Evolutionary conservation across 352 stramenopile genomes (phyloP).

Genomic region (Phytophthora ohioensis): DNA sequence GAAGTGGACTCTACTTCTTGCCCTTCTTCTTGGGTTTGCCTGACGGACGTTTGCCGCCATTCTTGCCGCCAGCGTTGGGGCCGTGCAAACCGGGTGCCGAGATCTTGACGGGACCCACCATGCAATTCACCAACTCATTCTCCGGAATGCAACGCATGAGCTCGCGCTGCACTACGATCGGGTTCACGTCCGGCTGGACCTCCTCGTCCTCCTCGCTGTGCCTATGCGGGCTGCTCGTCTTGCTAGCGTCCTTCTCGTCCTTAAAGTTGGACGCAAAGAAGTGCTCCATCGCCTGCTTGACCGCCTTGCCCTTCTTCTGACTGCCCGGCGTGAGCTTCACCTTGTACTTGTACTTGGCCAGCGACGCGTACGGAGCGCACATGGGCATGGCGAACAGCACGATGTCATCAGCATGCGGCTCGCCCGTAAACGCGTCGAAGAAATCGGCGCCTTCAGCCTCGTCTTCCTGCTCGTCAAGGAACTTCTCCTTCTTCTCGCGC

Average conservation of each 20-base stretch:
- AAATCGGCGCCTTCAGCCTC: slow-evolving; percentile 82
- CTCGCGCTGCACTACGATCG: slow-evolving; percentile 80
- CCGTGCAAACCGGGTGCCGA: slow-evolving; percentile 73
- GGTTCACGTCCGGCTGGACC: slow-evolving; percentile 61
- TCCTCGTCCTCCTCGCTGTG: slow-evolving; percentile 41
- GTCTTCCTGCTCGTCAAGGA: slow-evolving; percentile 85
- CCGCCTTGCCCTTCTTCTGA: slow-evolving; percentile 93
- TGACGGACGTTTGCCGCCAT: slow-evolving; percentile 41
- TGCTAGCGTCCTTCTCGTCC: slow-evolving; percentile 64
- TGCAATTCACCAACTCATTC: slow-evolving; percentile 90
- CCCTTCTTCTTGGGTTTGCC: slow-evolving; percentile 48
- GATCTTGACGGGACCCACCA: slow-evolving; percentile 93
- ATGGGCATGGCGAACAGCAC: slow-evolving; percentile 92
- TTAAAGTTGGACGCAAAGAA: slow-evolving; percentile 80
- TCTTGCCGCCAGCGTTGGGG: slow-evolving; percentile 44
- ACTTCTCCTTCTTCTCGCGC: slow-evolving; percentile 87
- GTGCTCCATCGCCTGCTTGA: slow-evolving; percentile 88
- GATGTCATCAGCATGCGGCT: slow-evolving; percentile 81
- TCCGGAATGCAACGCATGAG: slow-evolving; percentile 91
- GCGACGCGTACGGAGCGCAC: slow-evolving; percentile 89
- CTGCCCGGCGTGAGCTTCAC: slow-evolving; percentile 92
- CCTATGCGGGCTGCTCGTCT: slow-evolving; percentile 16
- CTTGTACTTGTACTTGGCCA: slow-evolving; percentile 93
- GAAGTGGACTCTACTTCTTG: slow-evolving; percentile 39
- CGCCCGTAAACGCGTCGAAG: slow-evolving; percentile 87